These are phyloP conservation scores for Fusarium piperis DNA, from an alignment of 2,329 filamentous ascomycete species.

Conservation along the genomic window DNA sequence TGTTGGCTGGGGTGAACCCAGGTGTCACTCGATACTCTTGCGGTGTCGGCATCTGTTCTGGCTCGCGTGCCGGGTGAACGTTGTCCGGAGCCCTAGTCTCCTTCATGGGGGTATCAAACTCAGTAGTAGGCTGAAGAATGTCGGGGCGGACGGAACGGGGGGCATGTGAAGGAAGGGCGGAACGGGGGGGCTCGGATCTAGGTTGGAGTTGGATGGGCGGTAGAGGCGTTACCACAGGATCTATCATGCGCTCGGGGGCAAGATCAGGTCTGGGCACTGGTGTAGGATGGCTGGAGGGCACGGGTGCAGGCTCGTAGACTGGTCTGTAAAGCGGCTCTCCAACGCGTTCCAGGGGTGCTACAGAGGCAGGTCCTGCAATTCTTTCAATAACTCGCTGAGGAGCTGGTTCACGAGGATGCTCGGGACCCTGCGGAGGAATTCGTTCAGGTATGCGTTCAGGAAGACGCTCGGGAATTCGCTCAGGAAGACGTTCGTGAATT, in stretches of 20 bases:
- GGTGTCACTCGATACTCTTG: slow-evolving; percentile 40
- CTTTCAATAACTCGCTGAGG: neutral
- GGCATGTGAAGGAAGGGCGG: slow-evolving; percentile 22
- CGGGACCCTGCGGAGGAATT: neutral
- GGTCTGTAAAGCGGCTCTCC: slow-evolving; percentile 5
- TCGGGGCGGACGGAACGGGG: slow-evolving; percentile 25
- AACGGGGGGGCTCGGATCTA: slow-evolving; percentile 17
- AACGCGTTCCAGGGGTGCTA: slow-evolving; percentile 1
- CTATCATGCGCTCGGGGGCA: slow-evolving; percentile 32
- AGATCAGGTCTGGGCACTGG: slow-evolving; percentile 23
- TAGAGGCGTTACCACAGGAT: slow-evolving; percentile 19
- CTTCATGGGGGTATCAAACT: slow-evolving; percentile 30
- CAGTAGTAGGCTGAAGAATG: slow-evolving; percentile 32
- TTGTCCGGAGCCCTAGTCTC: slow-evolving; percentile 18
- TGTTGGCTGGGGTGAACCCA: slow-evolving; percentile 47
- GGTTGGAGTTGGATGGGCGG: slow-evolving; percentile 11
- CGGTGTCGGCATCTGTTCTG: slow-evolving; percentile 40
- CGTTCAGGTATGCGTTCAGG: neutral
- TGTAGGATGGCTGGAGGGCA: neutral
- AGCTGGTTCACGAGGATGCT: neutral
- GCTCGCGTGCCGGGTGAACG: slow-evolving; percentile 28
- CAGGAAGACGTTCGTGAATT: neutral
- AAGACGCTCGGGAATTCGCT: neutral
- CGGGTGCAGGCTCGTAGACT: neutral
- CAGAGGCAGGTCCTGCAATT: neutral